These are phyloP conservation scores for Sphaerobolus stellatus DNA, from an alignment of 1,284 basidiomycete genomes.

Conservation along the genomic window DNA sequence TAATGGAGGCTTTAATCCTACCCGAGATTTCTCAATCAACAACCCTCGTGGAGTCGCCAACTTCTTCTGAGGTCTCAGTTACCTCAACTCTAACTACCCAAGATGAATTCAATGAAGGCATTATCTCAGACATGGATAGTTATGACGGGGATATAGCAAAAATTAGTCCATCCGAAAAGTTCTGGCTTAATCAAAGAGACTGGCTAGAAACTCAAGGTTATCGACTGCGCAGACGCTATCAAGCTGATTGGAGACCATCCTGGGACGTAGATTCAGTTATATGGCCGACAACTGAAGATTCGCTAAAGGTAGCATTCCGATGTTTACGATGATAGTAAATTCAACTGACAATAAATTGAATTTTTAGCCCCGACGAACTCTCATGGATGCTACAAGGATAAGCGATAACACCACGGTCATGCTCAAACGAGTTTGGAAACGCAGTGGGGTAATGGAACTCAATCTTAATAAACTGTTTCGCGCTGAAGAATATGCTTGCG, in stretches of 20 bases:
- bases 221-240: slow-evolving; percentile 21
- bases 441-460: slow-evolving; percentile 24
- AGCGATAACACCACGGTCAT: slow-evolving; percentile 24
- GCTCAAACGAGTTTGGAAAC: slow-evolving; percentile 18
- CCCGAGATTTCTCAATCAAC: too few relatives aligned
- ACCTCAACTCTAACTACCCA: too few relatives aligned
- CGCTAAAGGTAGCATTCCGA: slow-evolving; percentile 5
- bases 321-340: slow-evolving; percentile 17
- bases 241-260: slow-evolving; percentile 22
- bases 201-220: slow-evolving; percentile 16
- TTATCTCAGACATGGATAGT: too few relatives aligned
- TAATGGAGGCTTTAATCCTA: too few relatives aligned
- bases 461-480: slow-evolving; percentile 27
- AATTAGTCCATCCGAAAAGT: too few relatives aligned
- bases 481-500: slow-evolving; percentile 14
- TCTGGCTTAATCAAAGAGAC: background rate
- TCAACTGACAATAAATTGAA: background rate
- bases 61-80: too few relatives aligned
- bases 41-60: too few relatives aligned
- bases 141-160: too few relatives aligned
- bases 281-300: too few relatives aligned
- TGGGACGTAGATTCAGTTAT: too few relatives aligned
- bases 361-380: background rate
- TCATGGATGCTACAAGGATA: slow-evolving; percentile 27
- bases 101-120: too few relatives aligned